Base-by-base conservation (phyloP, 2,329 filamentous ascomycete genomes). In the Sarocladium brachiariae region DNA sequence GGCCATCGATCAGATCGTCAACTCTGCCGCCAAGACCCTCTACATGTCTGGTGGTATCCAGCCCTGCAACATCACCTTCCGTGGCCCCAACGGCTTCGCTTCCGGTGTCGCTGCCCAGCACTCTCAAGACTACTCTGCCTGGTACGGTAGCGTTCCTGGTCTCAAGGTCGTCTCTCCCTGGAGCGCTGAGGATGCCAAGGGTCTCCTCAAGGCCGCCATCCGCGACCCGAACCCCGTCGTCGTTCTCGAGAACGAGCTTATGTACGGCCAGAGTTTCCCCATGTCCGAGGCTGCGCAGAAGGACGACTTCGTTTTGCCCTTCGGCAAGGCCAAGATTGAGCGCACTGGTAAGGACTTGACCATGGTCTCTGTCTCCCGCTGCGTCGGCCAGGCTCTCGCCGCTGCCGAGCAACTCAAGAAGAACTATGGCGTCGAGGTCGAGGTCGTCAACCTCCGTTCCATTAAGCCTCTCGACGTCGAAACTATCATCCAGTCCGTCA, bases 31-130 rank as follows among this genome's bases (percentile, higher is more conserved):
- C 66, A 99, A 99, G 81, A 99, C 93, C 52, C 92, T 99, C 67
- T 99, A 99, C 80, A 99, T 99, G 93, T 97, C 93, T 57, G 93
- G 93, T 64, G 93, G 93, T 71, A 97, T 96, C 71, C 93, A 99
- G 75, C 93, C 93, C 63, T 99, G 93, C 77, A 97, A 97, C 78
- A 92, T 99, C 74, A 97, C 93, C 61, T 99, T 99, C 86, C 91
- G 93, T 69, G 93, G 93, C 50, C 93, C 93, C 73, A 99, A 99
- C 75, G 93, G 93, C 64, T 99, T 99, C 71, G 93, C 93, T 55
- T 68, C 92, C 54, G 93, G 93, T 80, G 93, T 99, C 63, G 93
- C 76, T 58, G 93, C 93, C 54, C 93, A 99, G 79, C 93, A 99
- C 80, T 97, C 93, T 49, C 93, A 99, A 77, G 93, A 99, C 70